Evolutionary conservation across 306 rosid genomes (phyloP).

Genomic region (Hippophae tibetana): DNA sequence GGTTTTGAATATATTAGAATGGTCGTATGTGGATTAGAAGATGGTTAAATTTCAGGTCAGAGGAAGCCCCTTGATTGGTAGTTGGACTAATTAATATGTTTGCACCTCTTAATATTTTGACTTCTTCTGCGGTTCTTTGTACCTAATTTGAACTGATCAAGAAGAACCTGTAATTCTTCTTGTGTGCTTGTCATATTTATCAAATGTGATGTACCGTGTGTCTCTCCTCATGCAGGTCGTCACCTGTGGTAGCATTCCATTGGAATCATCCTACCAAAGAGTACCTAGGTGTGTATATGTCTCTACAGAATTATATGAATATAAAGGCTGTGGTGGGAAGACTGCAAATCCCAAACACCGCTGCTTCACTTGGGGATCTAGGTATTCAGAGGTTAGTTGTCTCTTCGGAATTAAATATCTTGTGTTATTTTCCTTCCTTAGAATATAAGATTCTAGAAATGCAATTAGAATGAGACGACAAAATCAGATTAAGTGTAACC

Average conservation of each 20-base stretch:
- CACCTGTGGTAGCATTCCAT: constrained; percentile 95
- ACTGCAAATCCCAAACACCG: constrained; percentile 68
- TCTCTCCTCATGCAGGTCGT: constrained; percentile 61
- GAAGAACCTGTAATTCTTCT: not conserved
- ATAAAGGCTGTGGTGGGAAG: constrained; percentile 73
- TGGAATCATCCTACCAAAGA: constrained; percentile 91
- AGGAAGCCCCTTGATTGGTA: too few relatives aligned
- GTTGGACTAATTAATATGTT: too few relatives aligned
- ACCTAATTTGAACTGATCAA: too few relatives aligned
- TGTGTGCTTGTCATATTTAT: constrained; percentile 10
- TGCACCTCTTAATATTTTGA: too few relatives aligned
- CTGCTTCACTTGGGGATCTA: constrained; percentile 75
- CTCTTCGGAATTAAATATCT: not conserved
- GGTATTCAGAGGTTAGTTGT: constrained; percentile 70
- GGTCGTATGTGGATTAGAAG: too few relatives aligned
- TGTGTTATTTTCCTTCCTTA: constrained; percentile 8
- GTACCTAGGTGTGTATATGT: constrained; percentile 76
- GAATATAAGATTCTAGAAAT: not conserved
- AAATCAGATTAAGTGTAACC: not conserved
- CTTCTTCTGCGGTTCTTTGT: too few relatives aligned
- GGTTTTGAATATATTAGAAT: too few relatives aligned
- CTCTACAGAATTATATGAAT: constrained; percentile 74
- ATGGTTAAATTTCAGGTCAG: too few relatives aligned
- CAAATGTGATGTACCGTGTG: constrained; percentile 1
- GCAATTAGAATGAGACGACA: not conserved